Base-by-base conservation (phyloP, 2,329 filamentous ascomycete species). In the Aspergillus pseudotamarii region DNA sequence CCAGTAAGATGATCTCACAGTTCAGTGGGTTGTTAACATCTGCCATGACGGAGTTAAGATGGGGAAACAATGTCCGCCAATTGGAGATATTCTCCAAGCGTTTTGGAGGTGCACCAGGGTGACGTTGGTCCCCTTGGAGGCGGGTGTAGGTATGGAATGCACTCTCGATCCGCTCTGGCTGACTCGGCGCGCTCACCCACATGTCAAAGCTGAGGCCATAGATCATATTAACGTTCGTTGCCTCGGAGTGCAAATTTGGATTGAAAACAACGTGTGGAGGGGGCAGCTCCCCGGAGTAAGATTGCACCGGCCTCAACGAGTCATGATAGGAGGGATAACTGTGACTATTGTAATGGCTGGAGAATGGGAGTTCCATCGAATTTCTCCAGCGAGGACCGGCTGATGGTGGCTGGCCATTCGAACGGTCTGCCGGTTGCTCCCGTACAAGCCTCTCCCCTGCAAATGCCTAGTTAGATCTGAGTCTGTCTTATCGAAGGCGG, bases 91-190 rank as follows among this genome's bases (percentile, higher is more conserved):
- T 76, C 50, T 82, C 79, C 36, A 83, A 63, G 2, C 76, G 73
- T 65, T 76, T 75, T 0, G 77, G 73, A n/a, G 76, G 71, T 12
- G 75, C 71, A 43, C 55, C 69, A 21, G 74, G 75, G 19, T 74
- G 76, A 43, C 74, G 73, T 48, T 75, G 73, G 54, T 78, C 77
- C 48, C 74, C 74, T 64, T 81, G 77, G 10, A 82, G 72, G 32
- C 75, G 74, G 11, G 79, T 82, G 66, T 82, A 83, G 45, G 71
- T 72, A 68, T 83, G 81, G 38, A 80, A 68, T n/a, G 77, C 76
- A 60, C 78, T 74, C 50, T 80, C 78, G 23, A 75, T 72, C 28
- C 72, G 71, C 54, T 75, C 73, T 6, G 71, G 74, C 60, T 78
- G 74, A 48, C 76, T 70, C 55, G 75, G 75, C 6, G 73, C 71